Conservation (phyloP, 2,329 filamentous ascomycete genomes). For the Byssochlamys sp. region DNA sequence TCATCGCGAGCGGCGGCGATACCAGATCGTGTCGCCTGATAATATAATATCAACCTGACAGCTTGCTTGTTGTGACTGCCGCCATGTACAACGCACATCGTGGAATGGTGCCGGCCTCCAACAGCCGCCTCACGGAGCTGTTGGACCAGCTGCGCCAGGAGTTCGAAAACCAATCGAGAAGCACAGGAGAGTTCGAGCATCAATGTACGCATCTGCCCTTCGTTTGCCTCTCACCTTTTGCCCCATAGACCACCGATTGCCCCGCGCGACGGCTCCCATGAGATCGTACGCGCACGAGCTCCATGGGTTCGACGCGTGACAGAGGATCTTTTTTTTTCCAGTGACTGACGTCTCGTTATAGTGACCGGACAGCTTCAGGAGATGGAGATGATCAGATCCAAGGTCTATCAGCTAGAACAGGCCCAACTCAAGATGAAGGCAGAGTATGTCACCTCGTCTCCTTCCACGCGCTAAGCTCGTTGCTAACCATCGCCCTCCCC, state of each 20-base stretch:
- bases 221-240: neutral
- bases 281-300: constrained; percentile 2
- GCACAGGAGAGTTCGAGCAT: constrained; percentile 80
- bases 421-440: constrained; percentile 77
- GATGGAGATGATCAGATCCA: constrained; percentile 86
- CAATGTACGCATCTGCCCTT: constrained; percentile 60
- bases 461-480: neutral
- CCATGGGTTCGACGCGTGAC: constrained; percentile 7
- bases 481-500: neutral
- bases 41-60: neutral
- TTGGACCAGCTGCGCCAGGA: constrained; percentile 83
- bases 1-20: constrained; percentile 1
- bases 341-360: constrained; percentile 35
- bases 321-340: constrained; percentile 11
- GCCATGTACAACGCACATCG: constrained; percentile 81
- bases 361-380: constrained; percentile 86
- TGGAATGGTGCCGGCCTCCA: constrained; percentile 63
- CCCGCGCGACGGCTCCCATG: neutral
- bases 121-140: constrained; percentile 74
- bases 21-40: neutral
- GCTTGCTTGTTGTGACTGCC: constrained; percentile 4
- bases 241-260: neutral
- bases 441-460: constrained; percentile 55
- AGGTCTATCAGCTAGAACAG: constrained; percentile 88
- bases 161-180: constrained; percentile 74